Percentiles rank a stretch among this genome's conserved stretches.
Evolutionary conservation across 257 asterid species (phyloP).

Genomic region (Solanum dulcamara): DNA sequence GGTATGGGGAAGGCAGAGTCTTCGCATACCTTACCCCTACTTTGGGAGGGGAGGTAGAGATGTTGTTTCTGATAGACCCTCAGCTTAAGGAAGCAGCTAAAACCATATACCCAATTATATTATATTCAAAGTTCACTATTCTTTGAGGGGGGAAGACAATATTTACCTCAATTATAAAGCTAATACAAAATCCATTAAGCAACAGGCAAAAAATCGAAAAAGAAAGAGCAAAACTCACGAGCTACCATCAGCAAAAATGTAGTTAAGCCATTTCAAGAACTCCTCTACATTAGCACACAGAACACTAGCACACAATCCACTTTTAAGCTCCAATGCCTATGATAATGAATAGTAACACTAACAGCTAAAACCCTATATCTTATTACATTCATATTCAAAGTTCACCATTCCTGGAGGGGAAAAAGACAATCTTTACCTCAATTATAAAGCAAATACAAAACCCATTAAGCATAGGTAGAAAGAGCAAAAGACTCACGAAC

Average conservation of each 20-base stretch:
- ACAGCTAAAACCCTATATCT: neutral
- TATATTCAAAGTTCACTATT: neutral
- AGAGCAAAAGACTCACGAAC: constrained; percentile 50
- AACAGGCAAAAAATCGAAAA: neutral
- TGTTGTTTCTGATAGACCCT: too few species aligned
- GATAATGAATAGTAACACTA: neutral
- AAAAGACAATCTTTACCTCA: neutral
- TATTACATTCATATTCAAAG: neutral
- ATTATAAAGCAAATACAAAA: neutral
- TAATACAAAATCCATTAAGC: neutral
- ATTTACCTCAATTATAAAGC: neutral
- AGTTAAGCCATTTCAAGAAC: constrained; percentile 61
- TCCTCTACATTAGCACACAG: neutral
- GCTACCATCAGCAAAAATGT: constrained; percentile 76
- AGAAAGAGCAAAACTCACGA: constrained; percentile 41
- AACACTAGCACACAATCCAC: neutral
- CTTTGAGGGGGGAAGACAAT: neutral
- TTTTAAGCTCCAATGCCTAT: neutral
- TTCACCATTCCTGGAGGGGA: neutral
- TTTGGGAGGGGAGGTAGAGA: too few species aligned
- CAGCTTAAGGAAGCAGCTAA: too few species aligned
- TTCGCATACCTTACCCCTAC: too few species aligned
- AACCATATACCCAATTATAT: neutral
- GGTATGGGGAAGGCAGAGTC: too few species aligned
- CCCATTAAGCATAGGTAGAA: neutral